Evolutionary conservation across 139 green algal genomes (phyloP).

Genomic region (Haematococcus sp.): DNA sequence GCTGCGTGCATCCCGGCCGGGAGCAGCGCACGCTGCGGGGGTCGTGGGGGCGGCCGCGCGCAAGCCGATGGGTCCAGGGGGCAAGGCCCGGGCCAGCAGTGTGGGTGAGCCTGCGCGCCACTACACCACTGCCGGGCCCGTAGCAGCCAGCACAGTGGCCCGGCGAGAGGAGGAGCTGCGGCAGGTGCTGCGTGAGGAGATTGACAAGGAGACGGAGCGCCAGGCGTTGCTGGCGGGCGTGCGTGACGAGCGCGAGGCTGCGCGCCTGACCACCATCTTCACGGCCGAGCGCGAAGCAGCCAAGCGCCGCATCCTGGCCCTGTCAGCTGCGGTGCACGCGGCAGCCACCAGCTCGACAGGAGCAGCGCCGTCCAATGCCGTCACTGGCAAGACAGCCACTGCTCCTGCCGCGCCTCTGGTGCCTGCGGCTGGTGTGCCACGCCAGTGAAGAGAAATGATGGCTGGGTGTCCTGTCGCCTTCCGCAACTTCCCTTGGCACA

Average conservation of each 20-base stretch:
- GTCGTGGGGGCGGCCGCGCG: no score
- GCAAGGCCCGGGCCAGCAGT: not conserved
- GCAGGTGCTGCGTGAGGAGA: slow-evolving; percentile 27
- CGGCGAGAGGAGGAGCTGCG: slow-evolving; percentile 39
- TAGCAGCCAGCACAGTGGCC: not conserved
- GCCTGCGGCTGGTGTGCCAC: no score
- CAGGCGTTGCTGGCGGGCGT: slow-evolving; percentile 16
- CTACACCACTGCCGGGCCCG: not conserved
- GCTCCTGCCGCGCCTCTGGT: no score
- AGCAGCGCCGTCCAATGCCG: no score
- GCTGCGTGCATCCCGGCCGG: not conserved
- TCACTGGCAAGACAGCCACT: no score
- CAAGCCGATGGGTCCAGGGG: not conserved
- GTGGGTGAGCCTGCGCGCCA: not conserved
- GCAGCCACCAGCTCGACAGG: not conserved
- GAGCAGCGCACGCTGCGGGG: no score
- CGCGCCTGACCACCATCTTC: slow-evolving; percentile 31
- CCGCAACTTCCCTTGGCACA: no score
- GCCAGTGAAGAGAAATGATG: no score
- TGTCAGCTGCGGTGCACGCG: slow-evolving; percentile 29
- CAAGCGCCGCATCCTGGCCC: slow-evolving; percentile 37
- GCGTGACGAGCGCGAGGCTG: slow-evolving; percentile 18
- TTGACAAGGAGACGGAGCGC: slow-evolving; percentile 38
- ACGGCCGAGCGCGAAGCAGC: slow-evolving; percentile 37
- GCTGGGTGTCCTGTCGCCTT: no score